Evolutionary conservation across 1,284 basidiomycete species (phyloP).

Genomic region (Phenoliferia sp.): DNA sequence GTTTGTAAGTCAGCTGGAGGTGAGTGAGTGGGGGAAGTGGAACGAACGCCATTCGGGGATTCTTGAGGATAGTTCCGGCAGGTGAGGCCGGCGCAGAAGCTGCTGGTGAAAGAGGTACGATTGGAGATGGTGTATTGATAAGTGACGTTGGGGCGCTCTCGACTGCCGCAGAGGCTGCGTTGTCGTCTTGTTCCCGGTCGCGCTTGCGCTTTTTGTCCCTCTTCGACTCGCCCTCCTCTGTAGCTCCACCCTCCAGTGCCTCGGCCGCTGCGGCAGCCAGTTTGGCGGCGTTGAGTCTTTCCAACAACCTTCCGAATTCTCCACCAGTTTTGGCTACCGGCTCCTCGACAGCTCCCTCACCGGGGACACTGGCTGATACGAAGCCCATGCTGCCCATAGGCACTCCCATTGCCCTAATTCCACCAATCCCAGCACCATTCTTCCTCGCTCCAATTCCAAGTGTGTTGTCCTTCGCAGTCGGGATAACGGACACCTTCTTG

Average conservation of each 20-base stretch:
- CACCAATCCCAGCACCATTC: slow-evolving; percentile 17
- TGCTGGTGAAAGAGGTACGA: background rate
- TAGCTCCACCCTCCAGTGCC: background rate
- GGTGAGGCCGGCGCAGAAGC: background rate
- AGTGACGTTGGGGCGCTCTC: background rate
- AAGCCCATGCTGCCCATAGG: slow-evolving; percentile 15
- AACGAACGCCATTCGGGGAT: slow-evolving; percentile 36
- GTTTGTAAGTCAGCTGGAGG: background rate
- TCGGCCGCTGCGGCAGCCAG: slow-evolving; percentile 7
- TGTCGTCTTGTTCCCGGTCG: background rate
- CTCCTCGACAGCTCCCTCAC: slow-evolving; percentile 5
- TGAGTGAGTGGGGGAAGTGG: background rate
- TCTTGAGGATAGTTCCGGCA: slow-evolving; percentile 17
- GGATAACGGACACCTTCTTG: slow-evolving; percentile 29
- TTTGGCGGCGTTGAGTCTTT: slow-evolving; percentile 29
- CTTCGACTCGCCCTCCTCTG: slow-evolving; percentile 1
- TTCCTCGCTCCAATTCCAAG: slow-evolving; percentile 29
- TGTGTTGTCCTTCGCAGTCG: slow-evolving; percentile 30
- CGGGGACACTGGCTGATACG: slow-evolving; percentile 8
- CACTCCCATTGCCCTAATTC: slow-evolving; percentile 27
- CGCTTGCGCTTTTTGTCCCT: slow-evolving; percentile 27
- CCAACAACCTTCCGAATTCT: slow-evolving; percentile 32
- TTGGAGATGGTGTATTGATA: background rate
- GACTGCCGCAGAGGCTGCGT: background rate
- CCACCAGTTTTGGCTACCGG: slow-evolving; percentile 15